Percentiles rank a stretch among this genome's conserved stretches.
phyloP scores from a whole-genome alignment of 192 early-diverging fungal genomes.

The Coemansia sp. region DNA sequence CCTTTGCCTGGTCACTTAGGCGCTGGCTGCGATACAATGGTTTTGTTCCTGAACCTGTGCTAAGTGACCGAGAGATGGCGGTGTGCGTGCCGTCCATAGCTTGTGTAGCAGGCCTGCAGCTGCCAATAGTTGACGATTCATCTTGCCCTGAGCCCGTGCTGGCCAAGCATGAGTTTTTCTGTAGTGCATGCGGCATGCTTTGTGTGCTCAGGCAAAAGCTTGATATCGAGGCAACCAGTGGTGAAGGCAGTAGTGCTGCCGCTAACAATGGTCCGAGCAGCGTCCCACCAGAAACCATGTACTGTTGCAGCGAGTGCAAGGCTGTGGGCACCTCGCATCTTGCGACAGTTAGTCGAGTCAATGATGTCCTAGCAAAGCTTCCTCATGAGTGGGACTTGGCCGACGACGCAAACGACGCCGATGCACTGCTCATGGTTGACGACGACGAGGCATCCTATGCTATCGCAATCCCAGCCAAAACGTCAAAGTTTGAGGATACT shows the following conservation, averaged over 20 bases:
- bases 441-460: slow-evolving; percentile 13
- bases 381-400: slow-evolving; percentile 31
- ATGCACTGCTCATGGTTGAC: slow-evolving; percentile 29
- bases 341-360: slow-evolving; percentile 13
- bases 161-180: slow-evolving; percentile 13
- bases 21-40: slow-evolving; percentile 32
- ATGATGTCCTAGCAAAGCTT: slow-evolving; percentile 15
- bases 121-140: background rate
- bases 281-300: slow-evolving; percentile 3
- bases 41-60: slow-evolving; percentile 32
- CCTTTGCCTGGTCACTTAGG: slow-evolving; percentile 27
- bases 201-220: background rate
- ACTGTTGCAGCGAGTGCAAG: slow-evolving; percentile 31
- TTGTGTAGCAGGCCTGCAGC: background rate
- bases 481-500: slow-evolving; percentile 4
- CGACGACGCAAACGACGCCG: slow-evolving; percentile 22
- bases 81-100: slow-evolving; percentile 1
- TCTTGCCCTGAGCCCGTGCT: slow-evolving; percentile 7
- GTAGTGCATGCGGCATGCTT: slow-evolving; percentile 4
- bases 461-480: background rate
- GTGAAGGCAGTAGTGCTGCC: background rate
- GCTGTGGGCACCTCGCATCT: background rate
- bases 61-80: slow-evolving; percentile 16
- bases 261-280: background rate
- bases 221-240: background rate